Base-by-base conservation (phyloP, 163 green algal genomes). In the Scenedesmus sp. region DNA sequence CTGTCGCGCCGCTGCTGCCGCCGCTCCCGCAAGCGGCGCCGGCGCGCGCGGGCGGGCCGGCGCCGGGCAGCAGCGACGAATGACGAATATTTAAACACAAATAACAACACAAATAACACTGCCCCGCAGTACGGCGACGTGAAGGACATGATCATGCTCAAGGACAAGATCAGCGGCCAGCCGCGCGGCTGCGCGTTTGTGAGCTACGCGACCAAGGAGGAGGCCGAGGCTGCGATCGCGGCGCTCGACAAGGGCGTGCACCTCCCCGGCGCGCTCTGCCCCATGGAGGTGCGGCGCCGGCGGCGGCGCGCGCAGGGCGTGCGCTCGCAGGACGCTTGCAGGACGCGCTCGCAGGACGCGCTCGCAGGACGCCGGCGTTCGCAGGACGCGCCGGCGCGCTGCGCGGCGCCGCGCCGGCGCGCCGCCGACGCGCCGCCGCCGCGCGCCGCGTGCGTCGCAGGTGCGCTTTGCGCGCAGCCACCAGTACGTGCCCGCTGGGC, bases 151-250 rank as follows among this genome's bases (percentile, higher is more conserved):
- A 79, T 83, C 11, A 80, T 89, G 3, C 72, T 85, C 13, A 63
- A 78, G 3, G 85, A 89, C 66, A 83, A 82, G 33, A 50, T 69
- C 4, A 76, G 78, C 0, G 62, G 65, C 13, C 79, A 83, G 33
- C 76, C 82, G 6, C 76, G 82, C 20, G 85, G 85, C 34, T 89
- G 85, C n/a, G 85, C 85, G 0, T 89, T 89, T 29, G 82, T 89
- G 11, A 81, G 69, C 70, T 89, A 82, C 56, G 62, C 63, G 1
- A 66, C 60, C 0, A 57, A 60, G 13, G 44, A 80, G n/a, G 85
- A 89, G 24, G 85, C 85, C 1, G 75, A 87, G 57, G 75, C 48
- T 13, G 85, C 85, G 6, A 87, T 89, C 29, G 22, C 47, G 10
- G 63, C 62, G n/a, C 77, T 86, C 29, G 79, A 89, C 70, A 48